A percentile compares a stretch with the other conserved stretches of the same genome.
Conservation (phyloP, 352 stramenopile genomes). For the Phytopythium litorale region DNA sequence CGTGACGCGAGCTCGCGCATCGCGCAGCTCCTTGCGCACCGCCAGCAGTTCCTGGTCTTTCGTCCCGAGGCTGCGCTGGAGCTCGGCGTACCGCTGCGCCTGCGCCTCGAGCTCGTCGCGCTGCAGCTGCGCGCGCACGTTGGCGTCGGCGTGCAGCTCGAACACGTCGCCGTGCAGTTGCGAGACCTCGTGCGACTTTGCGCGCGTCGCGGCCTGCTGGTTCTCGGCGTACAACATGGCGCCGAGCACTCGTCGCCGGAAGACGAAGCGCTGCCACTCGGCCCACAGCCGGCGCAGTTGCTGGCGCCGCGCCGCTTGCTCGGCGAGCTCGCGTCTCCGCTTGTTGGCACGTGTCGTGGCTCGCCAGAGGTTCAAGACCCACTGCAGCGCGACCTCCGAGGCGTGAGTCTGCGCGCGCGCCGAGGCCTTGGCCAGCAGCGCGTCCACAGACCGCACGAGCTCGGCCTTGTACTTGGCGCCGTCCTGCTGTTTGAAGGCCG, state of each 20-base stretch:
- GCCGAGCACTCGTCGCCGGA: slow-evolving; percentile 58
- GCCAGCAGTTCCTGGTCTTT: slow-evolving; percentile 59
- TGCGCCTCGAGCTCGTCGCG: slow-evolving; percentile 33
- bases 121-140: slow-evolving; percentile 37
- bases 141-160: slow-evolving; percentile 23
- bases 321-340: slow-evolving; percentile 10
- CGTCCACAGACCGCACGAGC: slow-evolving; percentile 52
- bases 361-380: slow-evolving; percentile 65
- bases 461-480: slow-evolving; percentile 63
- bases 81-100: slow-evolving; percentile 21
- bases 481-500: slow-evolving; percentile 58
- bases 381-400: slow-evolving; percentile 45
- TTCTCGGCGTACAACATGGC: slow-evolving; percentile 68
- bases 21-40: slow-evolving; percentile 44
- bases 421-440: slow-evolving; percentile 58
- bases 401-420: slow-evolving; percentile 55
- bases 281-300: slow-evolving; percentile 35
- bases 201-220: slow-evolving; percentile 41
- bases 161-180: slow-evolving; percentile 65
- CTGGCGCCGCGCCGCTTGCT: slow-evolving; percentile 16
- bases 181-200: slow-evolving; percentile 39
- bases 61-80: slow-evolving; percentile 22
- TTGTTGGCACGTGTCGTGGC: slow-evolving; percentile 28
- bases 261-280: slow-evolving; percentile 52
- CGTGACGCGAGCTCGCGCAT: slow-evolving; percentile 21